Base-by-base conservation (phyloP, 176 grass and related monocot species). In the Phyllostachys edulis region DNA sequence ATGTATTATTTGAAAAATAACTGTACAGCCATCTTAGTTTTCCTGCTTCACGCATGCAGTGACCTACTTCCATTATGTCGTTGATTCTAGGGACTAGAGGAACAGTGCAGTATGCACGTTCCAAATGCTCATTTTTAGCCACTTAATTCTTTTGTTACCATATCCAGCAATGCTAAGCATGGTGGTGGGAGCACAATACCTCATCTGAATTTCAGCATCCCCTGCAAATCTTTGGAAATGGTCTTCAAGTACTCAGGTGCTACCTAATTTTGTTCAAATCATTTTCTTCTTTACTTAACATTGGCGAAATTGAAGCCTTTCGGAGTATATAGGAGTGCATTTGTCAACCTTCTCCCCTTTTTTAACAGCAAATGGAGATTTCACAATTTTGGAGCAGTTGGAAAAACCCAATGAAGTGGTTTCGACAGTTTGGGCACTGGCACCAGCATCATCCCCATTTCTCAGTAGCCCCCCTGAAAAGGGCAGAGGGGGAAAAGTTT, bases 131-230 rank as follows among this genome's bases (percentile, higher is more conserved):
- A 26, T 21, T 39, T 59, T 21, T 5, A 46, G 21, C 10, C 61
- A 17, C 60, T 86, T 44, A 54, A 77, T 88, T 74, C 56, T 62
- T 69, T 47, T 78, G 7, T 80, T 77, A 23, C 5, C 36, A 63
- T 81, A 63, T 93, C 38, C 89, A 98, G 96, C 85, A 98, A 98
- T 80, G 96, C 96, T 47, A 98, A 89, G 82, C 96, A 98, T 90
- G 91, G 92, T 65, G 90, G 82, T 55, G 89, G 96, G 85, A 95
- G 79, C 76, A 98, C 87, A 88, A 93, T 98, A 90, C 96, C 96
- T 32, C 84, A 90, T 56, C 80, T 98, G 83, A 98, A 98, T 85
- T 98, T 95, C 81, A 91, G 96, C 85, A 95, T 98, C 41, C 96
- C 96, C 16, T 93, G 89, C 77, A 90, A 87, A 88, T 76, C 87